A percentile compares a stretch with the other conserved stretches of the same genome.
These are phyloP conservation scores for Alternaria incomplexa DNA, from an alignment of 2,329 filamentous ascomycete genomes.

Conservation along the genomic window DNA sequence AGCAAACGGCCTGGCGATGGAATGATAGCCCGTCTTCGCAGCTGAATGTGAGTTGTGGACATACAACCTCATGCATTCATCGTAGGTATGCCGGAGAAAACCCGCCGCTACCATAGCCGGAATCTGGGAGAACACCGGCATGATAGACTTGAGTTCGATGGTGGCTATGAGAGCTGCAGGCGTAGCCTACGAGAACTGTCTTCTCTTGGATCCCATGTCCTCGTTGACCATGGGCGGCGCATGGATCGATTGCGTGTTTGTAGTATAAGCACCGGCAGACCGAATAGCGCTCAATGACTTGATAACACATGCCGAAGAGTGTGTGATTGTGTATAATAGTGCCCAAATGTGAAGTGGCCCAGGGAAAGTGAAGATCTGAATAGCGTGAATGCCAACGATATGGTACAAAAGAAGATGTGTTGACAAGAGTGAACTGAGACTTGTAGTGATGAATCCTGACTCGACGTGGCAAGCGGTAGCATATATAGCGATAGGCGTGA, in stretches of 20 bases:
- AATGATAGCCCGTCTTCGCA: not conserved
- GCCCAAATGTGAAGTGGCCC: not conserved
- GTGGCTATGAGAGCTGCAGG: slow-evolving; percentile 66
- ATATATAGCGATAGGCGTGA: slow-evolving; percentile 42
- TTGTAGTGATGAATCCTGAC: slow-evolving; percentile 18
- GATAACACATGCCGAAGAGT: slow-evolving; percentile 74
- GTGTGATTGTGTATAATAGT: not conserved
- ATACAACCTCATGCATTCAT: not conserved
- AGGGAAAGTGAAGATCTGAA: not conserved
- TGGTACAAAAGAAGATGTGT: slow-evolving; percentile 19
- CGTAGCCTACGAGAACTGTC: slow-evolving; percentile 82
- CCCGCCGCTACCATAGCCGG: slow-evolving; percentile 36
- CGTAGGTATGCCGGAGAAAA: slow-evolving; percentile 24
- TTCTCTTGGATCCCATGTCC: slow-evolving; percentile 76
- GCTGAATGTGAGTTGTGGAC: not conserved
- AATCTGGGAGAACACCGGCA: slow-evolving; percentile 34
- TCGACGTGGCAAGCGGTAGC: slow-evolving; percentile 27
- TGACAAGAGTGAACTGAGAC: slow-evolving; percentile 16
- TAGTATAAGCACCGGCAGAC: slow-evolving; percentile 89
- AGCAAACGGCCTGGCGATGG: not conserved
- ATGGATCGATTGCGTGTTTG: slow-evolving; percentile 84
- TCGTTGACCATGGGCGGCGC: slow-evolving; percentile 73
- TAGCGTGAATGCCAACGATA: slow-evolving; percentile 12
- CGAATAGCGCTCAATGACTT: slow-evolving; percentile 83
- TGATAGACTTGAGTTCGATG: slow-evolving; percentile 32